Evolutionary conservation across 352 stramenopile species (phyloP), one percentile per base, ranked within the genome.

Genomic region (Phytophthora palmivora): DNA sequence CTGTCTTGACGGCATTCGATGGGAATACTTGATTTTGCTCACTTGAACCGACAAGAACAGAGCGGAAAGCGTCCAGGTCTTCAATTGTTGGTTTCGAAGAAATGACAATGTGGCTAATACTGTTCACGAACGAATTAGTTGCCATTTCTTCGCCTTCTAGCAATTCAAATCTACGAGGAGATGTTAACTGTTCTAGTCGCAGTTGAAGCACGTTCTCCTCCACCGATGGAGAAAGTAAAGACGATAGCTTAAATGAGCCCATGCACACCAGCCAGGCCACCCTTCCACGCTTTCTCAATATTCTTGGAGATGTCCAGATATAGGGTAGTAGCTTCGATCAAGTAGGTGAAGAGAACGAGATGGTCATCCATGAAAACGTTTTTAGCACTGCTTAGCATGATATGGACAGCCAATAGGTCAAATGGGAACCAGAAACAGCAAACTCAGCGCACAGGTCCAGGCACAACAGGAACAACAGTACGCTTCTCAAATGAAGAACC

Each of bases 1-100:
- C 70, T 7, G 82, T 89, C 39, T 76, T 88, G 47, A 89, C 64
- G 10, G 66, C 60, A 47, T 91, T 91, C 4, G 73, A 67, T 0
- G 66, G 58, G 26, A 79, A 90, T 1, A n/a, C 21, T 36, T 73
- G 47, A 2, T 12, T 47, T 11, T 72, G 53, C 0, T 68, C 60
- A 1, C 32, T 46, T 1, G 21, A 42, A 1, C 71, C 80, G 8
- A 89, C 48, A 1, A 45, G 16, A 16, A 88, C 45, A 1, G 55
- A 64, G 9, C 79, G 74, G 22, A 61, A 60, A n/a, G 33, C 24
- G 10, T 30, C 43, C 14, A 16, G 15, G 9, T 47, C 54, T n/a
- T 54, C 37, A 26, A 21, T 16, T 22, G 37, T 32, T 16, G 49
- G 30, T 41, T 67, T 64, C 19, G 61, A 62, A 33, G 51, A 36